phyloP scores from a whole-genome alignment of 83 land plant genomes.

The Picea abies region DNA sequence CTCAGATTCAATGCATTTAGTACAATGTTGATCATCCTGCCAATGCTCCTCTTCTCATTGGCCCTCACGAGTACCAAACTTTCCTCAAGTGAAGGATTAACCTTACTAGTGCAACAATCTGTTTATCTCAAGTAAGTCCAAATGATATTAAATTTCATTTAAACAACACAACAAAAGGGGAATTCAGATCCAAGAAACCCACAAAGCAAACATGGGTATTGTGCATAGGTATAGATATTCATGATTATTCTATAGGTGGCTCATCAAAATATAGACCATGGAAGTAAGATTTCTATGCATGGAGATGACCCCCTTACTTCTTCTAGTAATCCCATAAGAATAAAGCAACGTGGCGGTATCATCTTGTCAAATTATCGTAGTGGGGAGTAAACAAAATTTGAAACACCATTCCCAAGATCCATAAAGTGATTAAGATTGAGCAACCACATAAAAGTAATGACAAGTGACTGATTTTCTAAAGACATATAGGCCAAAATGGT shows the following conservation, averaged over 20 bases:
- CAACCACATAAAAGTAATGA: too few species aligned
- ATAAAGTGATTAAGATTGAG: too few species aligned
- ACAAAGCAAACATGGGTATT: conserved; percentile 83
- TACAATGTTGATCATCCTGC: too few species aligned
- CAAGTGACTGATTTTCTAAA: too few species aligned
- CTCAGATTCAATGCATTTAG: too few species aligned
- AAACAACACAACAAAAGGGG: conserved; percentile 64
- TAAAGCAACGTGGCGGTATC: conserved; percentile 88
- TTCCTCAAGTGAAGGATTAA: too few species aligned
- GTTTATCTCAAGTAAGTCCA: too few species aligned
- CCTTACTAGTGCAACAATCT: too few species aligned
- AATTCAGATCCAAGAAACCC: conserved; percentile 51
- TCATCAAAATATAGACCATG: conserved; percentile 34
- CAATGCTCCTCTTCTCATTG: too few species aligned
- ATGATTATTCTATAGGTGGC: conserved; percentile 9
- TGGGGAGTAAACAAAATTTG: conserved; percentile 13
- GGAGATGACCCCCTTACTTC: conserved; percentile 83
- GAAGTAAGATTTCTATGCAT: conserved; percentile 84
- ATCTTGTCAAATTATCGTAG: conserved; percentile 53
- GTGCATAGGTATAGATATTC: conserved; percentile 52
- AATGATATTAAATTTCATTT: conserved; percentile 18
- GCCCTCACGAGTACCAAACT: too few species aligned
- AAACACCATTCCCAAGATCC: too few species aligned
- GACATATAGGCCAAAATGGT: too few species aligned
- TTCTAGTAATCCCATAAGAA: conserved; percentile 94